Conservation (phyloP, 23 red algal genomes). For the Agarophyton chilense region DNA sequence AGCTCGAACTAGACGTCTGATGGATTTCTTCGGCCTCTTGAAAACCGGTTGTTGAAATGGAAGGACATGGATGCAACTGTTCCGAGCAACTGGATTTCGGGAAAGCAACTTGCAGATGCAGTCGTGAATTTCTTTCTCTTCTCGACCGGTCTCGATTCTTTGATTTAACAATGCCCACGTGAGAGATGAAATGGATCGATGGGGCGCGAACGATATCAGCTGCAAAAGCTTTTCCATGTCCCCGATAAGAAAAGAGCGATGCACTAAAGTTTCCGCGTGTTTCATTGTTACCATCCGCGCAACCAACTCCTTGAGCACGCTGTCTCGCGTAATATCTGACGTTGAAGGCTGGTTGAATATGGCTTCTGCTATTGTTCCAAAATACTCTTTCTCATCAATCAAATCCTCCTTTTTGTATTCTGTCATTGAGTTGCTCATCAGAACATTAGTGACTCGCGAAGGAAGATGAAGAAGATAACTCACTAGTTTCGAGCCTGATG, state of each 20-base stretch:
- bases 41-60: slow-evolving; percentile 58
- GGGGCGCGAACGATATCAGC: slow-evolving; percentile 19
- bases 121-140: slow-evolving; percentile 6
- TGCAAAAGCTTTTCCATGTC: background rate
- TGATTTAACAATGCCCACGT: slow-evolving; percentile 16
- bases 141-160: background rate
- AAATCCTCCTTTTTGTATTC: background rate
- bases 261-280: slow-evolving; percentile 24
- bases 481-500: background rate
- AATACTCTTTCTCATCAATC: slow-evolving; percentile 41
- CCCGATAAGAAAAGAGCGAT: background rate
- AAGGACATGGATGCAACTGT: slow-evolving; percentile 41
- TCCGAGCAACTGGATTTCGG: background rate
- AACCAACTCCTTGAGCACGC: slow-evolving; percentile 15
- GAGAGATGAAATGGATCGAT: background rate
- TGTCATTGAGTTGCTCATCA: slow-evolving; percentile 15
- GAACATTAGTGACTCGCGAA: slow-evolving; percentile 31
- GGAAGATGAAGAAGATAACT: slow-evolving; percentile 52
- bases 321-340: slow-evolving; percentile 17
- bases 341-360: slow-evolving; percentile 36
- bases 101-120: background rate
- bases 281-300: slow-evolving; percentile 34
- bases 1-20: slow-evolving; percentile 13
- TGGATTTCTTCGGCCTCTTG: slow-evolving; percentile 15
- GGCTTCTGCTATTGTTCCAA: slow-evolving; percentile 15